A percentile compares a stretch with the other conserved stretches of the same genome.
phyloP scores from a whole-genome alignment of 306 rosid species.

The Benincasa hispida region DNA sequence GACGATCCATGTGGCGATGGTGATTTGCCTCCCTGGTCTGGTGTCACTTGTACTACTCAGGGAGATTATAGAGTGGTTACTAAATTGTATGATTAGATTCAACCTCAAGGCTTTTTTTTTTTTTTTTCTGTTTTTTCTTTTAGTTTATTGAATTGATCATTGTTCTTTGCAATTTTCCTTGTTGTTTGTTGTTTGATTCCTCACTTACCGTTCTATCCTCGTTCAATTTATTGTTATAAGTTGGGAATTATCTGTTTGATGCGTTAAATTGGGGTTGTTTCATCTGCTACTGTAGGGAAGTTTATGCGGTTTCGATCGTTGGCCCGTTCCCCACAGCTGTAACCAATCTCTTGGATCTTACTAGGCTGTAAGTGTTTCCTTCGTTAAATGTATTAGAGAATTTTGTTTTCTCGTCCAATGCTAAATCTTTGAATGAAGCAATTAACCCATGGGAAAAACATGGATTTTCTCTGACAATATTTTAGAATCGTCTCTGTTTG shows the following conservation, averaged over 20 bases:
- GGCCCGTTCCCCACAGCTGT: constrained; percentile 99
- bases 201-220: background rate
- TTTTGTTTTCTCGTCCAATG: background rate
- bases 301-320: constrained; percentile 92
- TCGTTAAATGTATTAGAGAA: background rate
- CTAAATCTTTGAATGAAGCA: background rate
- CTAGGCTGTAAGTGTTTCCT: constrained; percentile 56
- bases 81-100: constrained; percentile 47
- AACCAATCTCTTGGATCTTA: constrained; percentile 92
- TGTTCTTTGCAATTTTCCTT: background rate
- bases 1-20: constrained; percentile 99
- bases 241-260: background rate
- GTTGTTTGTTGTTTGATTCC: background rate
- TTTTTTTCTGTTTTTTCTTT: background rate
- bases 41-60: constrained; percentile 90
- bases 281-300: constrained; percentile 48
- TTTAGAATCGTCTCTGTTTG: background rate
- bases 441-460: background rate
- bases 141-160: background rate
- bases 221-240: background rate
- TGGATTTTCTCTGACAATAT: background rate
- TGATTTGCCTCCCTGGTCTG: constrained; percentile 95
- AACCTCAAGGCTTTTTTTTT: background rate
- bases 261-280: background rate
- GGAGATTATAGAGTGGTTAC: constrained; percentile 98